These are phyloP conservation scores for Penicillium ochrochloron DNA, from an alignment of 495 filamentous ascomycete genomes.

Conservation along the genomic window DNA sequence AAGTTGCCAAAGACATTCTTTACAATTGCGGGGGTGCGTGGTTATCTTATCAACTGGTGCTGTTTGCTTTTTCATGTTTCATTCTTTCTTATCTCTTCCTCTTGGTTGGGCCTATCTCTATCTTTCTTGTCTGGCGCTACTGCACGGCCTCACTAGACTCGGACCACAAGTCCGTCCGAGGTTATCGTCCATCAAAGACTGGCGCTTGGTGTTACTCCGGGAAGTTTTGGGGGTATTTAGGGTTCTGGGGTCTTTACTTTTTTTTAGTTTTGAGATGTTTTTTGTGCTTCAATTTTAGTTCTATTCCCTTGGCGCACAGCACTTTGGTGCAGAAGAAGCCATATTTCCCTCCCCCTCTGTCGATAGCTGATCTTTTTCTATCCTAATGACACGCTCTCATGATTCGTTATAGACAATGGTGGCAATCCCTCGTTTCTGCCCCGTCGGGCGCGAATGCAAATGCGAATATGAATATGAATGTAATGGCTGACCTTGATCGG, in stretches of 20 bases:
- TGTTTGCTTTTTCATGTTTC: conserved; percentile 15
- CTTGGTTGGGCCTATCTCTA: conserved; percentile 8
- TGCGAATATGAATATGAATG: conserved; percentile 4
- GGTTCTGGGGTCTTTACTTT: background rate
- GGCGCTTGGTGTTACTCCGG: conserved; percentile 26
- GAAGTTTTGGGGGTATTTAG: background rate
- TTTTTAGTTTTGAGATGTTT: background rate
- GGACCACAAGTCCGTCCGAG: conserved; percentile 7
- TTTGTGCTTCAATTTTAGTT: conserved; percentile 6
- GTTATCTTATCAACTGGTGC: conserved; percentile 19
- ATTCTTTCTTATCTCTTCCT: conserved; percentile 14
- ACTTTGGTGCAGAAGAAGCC: conserved; percentile 2
- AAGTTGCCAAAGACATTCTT: conserved; percentile 19
- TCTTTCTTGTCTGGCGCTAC: conserved; percentile 6
- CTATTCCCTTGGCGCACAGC: conserved; percentile 9
- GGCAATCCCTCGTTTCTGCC: conserved; percentile 5
- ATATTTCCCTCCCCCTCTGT: conserved; percentile 10
- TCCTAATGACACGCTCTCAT: conserved; percentile 31
- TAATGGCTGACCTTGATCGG: background rate
- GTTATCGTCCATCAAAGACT: conserved; percentile 10
- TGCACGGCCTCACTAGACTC: conserved; percentile 4
- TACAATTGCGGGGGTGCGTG: conserved; percentile 15
- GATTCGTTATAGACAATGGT: conserved; percentile 28
- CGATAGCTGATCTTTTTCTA: conserved; percentile 21
- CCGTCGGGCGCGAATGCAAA: conserved; percentile 12